Evolutionary conservation across 2,329 filamentous ascomycete genomes (phyloP), one percentile per base, ranked within the genome.

Genomic region (Sporothrix brasiliensis): DNA sequence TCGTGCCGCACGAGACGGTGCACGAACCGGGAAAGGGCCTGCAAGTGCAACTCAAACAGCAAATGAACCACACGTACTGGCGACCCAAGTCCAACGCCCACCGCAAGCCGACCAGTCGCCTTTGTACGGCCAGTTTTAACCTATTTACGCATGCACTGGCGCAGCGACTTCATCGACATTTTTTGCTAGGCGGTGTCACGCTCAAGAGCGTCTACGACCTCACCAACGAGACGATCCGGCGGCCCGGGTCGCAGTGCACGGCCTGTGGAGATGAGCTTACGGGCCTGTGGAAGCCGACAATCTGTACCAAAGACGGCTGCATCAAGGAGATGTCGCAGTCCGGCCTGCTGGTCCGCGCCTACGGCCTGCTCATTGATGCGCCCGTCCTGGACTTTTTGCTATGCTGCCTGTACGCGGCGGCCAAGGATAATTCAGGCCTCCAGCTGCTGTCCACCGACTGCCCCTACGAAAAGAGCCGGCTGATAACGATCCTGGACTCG

Each of bases 341-440:
- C n/a, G 71, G 73, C 4, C 52, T 76, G 9, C 70, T 74, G 19
- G 68, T 75, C 16, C 69, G 71, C 6, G 68, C 72, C 4, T 71
- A 70, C 41, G 54, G 70, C 49, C 68, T 76, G 14, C 68, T 76
- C 30, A 56, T 69, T n/a, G 75, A 76, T 16, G 73, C 74, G 3
- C 68, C 71, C 0, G 73, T 74, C 2, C 70, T 76, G 16, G 75
- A 76, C 68, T 72, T 76, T 24, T 56, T 76, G 21, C 70, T 76
- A 10, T n/a, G 67, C 4, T 75, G 73, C 44, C 41, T 76, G 41
- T 74, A 73, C 27, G 67, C 74, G 4, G 73, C 74, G 0, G 72
- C 75, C 21, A 56, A 24, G 19, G 71, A 74, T 44, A 66, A 30
- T 2, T 53, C 69, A 1, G 63, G 39, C 4, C 50, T 74, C 21